A percentile compares a stretch with the other conserved stretches of the same genome.
Evolutionary conservation across 331 rosid genomes (phyloP).

Genomic region (Quercus lobata): DNA sequence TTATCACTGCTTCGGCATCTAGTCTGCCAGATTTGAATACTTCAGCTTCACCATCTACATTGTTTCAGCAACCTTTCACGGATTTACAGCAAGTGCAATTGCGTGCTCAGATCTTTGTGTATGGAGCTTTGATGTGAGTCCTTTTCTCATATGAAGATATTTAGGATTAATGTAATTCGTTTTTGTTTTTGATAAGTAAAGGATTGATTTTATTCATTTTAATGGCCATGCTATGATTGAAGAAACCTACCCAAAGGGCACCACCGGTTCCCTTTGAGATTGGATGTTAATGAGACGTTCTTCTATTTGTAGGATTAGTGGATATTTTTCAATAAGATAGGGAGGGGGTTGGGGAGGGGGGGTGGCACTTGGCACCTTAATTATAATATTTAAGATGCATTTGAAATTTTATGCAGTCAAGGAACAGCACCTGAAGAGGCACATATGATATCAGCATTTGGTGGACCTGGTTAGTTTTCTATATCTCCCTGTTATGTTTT

Average conservation of each 20-base stretch:
- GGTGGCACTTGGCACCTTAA: neutral
- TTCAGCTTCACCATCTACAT: conserved; percentile 65
- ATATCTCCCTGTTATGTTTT: neutral
- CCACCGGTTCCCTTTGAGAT: neutral
- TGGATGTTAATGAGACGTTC: neutral
- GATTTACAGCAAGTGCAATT: conserved; percentile 97
- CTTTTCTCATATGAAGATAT: neutral
- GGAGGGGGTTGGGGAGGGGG: no score
- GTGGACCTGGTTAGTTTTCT: conserved; percentile 64
- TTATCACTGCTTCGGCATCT: conserved; percentile 62
- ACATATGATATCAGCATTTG: conserved; percentile 91
- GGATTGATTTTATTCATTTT: neutral
- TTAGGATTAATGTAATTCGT: neutral
- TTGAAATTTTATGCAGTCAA: conserved; percentile 65
- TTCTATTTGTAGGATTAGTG: neutral
- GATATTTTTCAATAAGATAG: neutral
- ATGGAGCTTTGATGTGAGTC: conserved; percentile 99
- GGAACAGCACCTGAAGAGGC: conserved; percentile 91
- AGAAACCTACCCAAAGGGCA: neutral
- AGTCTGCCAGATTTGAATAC: conserved; percentile 87
- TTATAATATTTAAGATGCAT: conserved; percentile 14
- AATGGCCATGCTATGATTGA: neutral
- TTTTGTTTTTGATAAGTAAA: neutral
- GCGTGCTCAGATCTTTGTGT: conserved; percentile 98
- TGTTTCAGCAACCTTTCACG: conserved; percentile 90